Evolutionary conservation across 176 grass and related monocot genomes (phyloP).

Genomic region (Oryza glaberrima): DNA sequence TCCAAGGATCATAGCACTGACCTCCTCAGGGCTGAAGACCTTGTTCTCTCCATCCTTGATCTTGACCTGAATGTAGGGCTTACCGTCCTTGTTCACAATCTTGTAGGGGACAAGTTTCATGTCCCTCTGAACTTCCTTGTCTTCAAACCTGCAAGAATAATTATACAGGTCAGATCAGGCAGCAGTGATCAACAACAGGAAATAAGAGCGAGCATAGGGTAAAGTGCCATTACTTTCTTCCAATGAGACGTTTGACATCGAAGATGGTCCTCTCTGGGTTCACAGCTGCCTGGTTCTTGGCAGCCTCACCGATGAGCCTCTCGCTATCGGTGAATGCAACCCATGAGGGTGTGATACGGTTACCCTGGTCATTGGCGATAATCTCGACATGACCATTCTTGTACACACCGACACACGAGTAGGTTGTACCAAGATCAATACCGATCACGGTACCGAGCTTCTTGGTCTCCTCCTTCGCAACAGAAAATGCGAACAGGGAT

Average conservation of each 20-base stretch:
- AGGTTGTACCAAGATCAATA: constrained; percentile 71
- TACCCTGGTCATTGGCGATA: constrained; percentile 77
- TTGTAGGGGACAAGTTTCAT: constrained; percentile 85
- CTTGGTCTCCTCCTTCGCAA: constrained; percentile 69
- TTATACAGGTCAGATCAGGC: background rate
- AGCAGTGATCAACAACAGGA: background rate
- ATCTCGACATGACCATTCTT: constrained; percentile 71
- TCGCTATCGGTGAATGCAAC: constrained; percentile 65
- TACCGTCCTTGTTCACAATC: constrained; percentile 69
- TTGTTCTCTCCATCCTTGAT: constrained; percentile 71
- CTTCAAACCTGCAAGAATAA: constrained; percentile 55
- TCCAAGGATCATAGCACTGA: constrained; percentile 73
- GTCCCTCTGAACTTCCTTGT: constrained; percentile 85
- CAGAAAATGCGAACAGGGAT: constrained; percentile 59
- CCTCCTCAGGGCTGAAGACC: constrained; percentile 77
- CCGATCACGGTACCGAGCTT: constrained; percentile 66
- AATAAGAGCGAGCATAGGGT: background rate
- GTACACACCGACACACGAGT: constrained; percentile 68
- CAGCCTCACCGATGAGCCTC: constrained; percentile 78
- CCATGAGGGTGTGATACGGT: constrained; percentile 79
- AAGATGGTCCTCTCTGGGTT: constrained; percentile 78
- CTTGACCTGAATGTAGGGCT: constrained; percentile 77
- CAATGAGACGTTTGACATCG: constrained; percentile 79
- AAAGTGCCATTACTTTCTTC: constrained; percentile 54
- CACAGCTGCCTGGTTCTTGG: constrained; percentile 70